These are phyloP conservation scores for Gillenia trifoliata DNA, from an alignment of 306 rosid genomes.

Conservation along the genomic window DNA sequence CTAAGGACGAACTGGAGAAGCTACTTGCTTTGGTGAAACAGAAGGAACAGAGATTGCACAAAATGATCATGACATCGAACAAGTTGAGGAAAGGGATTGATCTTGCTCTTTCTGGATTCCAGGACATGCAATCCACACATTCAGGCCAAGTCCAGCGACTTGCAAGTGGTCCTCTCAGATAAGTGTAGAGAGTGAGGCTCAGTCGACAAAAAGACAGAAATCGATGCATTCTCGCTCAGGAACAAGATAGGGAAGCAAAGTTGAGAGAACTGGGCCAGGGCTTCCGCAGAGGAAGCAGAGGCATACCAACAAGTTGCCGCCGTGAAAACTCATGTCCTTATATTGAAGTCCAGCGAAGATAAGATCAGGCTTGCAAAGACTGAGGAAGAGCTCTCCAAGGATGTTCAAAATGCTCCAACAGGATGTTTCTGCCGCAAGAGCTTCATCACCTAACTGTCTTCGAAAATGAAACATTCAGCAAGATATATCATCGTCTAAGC, in stretches of 20 bases:
- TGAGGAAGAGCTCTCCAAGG: constrained; percentile 64
- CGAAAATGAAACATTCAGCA: constrained; percentile 72
- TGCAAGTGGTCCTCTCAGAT: constrained; percentile 54
- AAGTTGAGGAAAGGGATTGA: constrained; percentile 57
- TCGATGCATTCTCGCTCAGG: constrained; percentile 44
- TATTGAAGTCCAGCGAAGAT: constrained; percentile 62
- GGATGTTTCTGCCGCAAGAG: constrained; percentile 60
- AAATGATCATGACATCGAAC: constrained; percentile 45
- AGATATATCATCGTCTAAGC: constrained; percentile 62
- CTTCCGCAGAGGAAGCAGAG: constrained; percentile 64
- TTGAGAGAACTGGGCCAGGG: constrained; percentile 44
- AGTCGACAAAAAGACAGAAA: constrained; percentile 48
- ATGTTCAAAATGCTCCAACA: constrained; percentile 55
- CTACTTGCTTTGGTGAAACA: constrained; percentile 62
- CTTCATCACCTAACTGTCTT: constrained; percentile 64
- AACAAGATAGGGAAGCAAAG: constrained; percentile 48
- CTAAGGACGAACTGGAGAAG: constrained; percentile 50
- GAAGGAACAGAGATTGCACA: constrained; percentile 71
- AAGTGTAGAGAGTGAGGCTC: constrained; percentile 43
- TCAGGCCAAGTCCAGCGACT: constrained; percentile 43
- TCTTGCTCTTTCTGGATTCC: constrained; percentile 50
- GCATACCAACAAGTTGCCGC: constrained; percentile 39
- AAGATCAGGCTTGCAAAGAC: constrained; percentile 51
- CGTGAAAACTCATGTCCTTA: constrained; percentile 60
- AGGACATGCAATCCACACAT: constrained; percentile 51